Percentiles rank a stretch among this genome's conserved stretches.
phyloP scores from a whole-genome alignment of 768 basidiomycete genomes.

The Kwoniella mangroviensis region DNA sequence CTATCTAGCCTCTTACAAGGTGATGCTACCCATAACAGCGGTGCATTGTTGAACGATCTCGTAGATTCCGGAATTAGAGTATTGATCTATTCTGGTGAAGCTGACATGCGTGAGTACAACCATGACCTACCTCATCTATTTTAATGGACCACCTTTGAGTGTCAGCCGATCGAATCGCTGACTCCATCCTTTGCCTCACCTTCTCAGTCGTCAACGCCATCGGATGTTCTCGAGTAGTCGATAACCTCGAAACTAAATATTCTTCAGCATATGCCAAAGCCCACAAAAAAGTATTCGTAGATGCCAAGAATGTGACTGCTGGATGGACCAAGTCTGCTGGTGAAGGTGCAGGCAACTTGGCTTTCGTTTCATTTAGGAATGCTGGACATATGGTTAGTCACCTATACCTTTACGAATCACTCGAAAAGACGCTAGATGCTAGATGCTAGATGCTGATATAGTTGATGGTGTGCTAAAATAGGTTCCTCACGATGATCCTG shows the following conservation, averaged over 20 bases:
- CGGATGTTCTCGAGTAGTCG: slow-evolving; percentile 57
- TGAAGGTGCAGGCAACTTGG: slow-evolving; percentile 78
- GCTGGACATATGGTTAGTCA: slow-evolving; percentile 69
- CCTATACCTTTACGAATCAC: background rate
- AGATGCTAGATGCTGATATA: no score
- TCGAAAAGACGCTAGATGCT: background rate
- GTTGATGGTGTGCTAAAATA: slow-evolving; percentile 57
- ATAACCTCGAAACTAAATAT: slow-evolving; percentile 73
- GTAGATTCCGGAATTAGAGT: slow-evolving; percentile 81
- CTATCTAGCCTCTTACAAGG: slow-evolving; percentile 66
- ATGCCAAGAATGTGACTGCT: slow-evolving; percentile 63
- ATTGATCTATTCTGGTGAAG: slow-evolving; percentile 77
- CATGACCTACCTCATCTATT: no score
- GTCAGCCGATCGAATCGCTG: no score
- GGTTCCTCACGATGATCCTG: slow-evolving; percentile 89
- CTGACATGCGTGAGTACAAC: slow-evolving; percentile 50
- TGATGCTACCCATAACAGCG: slow-evolving; percentile 83
- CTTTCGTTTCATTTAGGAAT: slow-evolving; percentile 75
- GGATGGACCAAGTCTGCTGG: slow-evolving; percentile 76
- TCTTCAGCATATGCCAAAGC: slow-evolving; percentile 66
- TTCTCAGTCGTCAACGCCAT: slow-evolving; percentile 46
- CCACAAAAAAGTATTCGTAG: slow-evolving; percentile 64
- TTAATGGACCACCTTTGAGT: no score
- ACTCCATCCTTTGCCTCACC: background rate
- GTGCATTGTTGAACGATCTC: slow-evolving; percentile 75